These are phyloP conservation scores for Sherardia arvensis DNA, from an alignment of 257 asterid genomes.

Conservation along the genomic window DNA sequence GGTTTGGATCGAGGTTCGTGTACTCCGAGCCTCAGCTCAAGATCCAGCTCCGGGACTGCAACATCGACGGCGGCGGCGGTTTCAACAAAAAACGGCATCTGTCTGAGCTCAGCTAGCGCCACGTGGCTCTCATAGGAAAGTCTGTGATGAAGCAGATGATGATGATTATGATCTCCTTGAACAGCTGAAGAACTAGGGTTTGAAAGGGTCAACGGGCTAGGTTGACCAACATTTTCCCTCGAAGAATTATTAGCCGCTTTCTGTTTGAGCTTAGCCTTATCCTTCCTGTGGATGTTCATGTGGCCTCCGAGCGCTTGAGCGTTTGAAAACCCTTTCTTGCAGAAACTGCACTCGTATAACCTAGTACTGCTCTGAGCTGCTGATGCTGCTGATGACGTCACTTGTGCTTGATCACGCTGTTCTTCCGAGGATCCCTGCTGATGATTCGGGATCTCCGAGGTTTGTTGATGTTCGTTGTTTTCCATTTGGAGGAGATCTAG, in stretches of 20 bases:
- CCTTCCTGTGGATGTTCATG: constrained; percentile 21
- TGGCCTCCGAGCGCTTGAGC: constrained; percentile 26
- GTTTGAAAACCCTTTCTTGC: constrained; percentile 18
- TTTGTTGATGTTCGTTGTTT: not conserved
- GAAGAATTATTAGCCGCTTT: not conserved
- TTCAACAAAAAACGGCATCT: constrained; percentile 11
- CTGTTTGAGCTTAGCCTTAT: constrained; percentile 15
- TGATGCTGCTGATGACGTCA: not conserved
- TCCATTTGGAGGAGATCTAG: not conserved
- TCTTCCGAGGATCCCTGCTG: constrained; percentile 3
- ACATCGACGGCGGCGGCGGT: too few species aligned
- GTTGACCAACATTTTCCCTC: not conserved
- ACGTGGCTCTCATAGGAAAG: not conserved
- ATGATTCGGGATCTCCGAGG: not conserved
- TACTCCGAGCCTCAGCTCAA: constrained; percentile 19
- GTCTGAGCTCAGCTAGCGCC: constrained; percentile 9
- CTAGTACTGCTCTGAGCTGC: not conserved
- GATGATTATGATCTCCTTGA: not conserved
- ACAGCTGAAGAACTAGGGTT: not conserved
- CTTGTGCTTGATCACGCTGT: not conserved
- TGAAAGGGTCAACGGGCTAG: constrained; percentile 9
- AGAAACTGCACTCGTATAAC: constrained; percentile 18
- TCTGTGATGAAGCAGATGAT: not conserved
- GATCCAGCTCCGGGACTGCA: constrained; percentile 16
- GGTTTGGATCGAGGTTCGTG: constrained; percentile 6